Conservation (phyloP, 163 green algal genomes). For the Trebouxia gelatinosa region DNA sequence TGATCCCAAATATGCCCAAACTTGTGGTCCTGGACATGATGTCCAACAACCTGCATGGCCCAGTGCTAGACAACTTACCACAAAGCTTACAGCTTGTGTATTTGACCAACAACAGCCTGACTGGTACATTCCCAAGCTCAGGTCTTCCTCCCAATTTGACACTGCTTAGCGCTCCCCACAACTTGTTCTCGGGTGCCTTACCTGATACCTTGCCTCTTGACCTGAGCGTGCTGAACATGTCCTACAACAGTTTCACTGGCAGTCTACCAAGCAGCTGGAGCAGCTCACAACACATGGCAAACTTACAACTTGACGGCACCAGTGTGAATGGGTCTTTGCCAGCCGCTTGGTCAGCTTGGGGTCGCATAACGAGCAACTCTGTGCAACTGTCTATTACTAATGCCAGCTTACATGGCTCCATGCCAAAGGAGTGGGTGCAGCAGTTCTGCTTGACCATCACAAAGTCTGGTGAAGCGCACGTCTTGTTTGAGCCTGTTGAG, state of each 20-base stretch:
- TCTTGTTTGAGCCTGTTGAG: slow-evolving; percentile 1
- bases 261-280: neutral
- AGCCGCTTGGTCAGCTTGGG: neutral
- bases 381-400: neutral
- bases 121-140: neutral
- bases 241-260: neutral
- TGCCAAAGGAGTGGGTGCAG: slow-evolving; percentile 5
- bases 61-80: neutral
- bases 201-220: neutral
- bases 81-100: neutral
- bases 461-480: neutral
- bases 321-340: neutral
- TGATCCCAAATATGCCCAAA: too few relatives aligned
- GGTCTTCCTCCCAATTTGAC: neutral
- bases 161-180: neutral
- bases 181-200: neutral
- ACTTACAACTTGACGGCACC: neutral
- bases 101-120: neutral
- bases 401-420: neutral
- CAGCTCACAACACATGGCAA: neutral
- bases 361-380: neutral
- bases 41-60: neutral
- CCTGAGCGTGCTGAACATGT: neutral
- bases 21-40: too few relatives aligned
- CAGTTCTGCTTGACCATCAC: neutral